Percentiles rank a stretch among this genome's conserved stretches.
These are phyloP conservation scores for Thalassiosira ordinaria DNA, from an alignment of 352 stramenopile genomes.

Conservation along the genomic window DNA sequence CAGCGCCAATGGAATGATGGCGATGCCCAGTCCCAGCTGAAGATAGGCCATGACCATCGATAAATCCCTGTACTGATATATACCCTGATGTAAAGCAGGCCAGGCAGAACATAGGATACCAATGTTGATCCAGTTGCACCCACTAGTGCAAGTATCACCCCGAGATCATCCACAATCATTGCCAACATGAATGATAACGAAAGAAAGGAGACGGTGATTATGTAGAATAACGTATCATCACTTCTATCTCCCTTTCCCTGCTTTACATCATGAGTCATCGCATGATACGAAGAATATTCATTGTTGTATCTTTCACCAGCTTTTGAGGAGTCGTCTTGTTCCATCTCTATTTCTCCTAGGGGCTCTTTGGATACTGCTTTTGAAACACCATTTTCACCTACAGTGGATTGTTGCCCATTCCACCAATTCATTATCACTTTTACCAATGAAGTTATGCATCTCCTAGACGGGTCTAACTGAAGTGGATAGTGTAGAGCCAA, in stretches of 20 bases:
- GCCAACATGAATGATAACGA: conserved; percentile 57
- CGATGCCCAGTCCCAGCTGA: conserved; percentile 56
- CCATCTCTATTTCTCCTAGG: conserved; percentile 3
- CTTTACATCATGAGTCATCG: background rate
- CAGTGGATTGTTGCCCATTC: conserved; percentile 11
- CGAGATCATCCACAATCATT: conserved; percentile 66
- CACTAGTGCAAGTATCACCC: conserved; percentile 70
- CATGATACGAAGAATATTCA: conserved; percentile 12
- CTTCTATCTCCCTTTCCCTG: conserved; percentile 6
- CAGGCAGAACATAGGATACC: conserved; percentile 82
- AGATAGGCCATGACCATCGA: conserved; percentile 46
- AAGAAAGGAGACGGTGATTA: conserved; percentile 63
- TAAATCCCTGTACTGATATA: conserved; percentile 23
- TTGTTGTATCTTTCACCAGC: conserved; percentile 1
- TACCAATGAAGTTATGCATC: conserved; percentile 61
- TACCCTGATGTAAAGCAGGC: conserved; percentile 69
- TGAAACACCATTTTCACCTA: background rate
- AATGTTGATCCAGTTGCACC: conserved; percentile 79
- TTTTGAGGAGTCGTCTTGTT: conserved; percentile 8
- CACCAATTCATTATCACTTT: conserved; percentile 29
- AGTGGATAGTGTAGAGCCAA: conserved; percentile 65
- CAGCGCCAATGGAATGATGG: conserved; percentile 64
- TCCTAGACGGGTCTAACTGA: conserved; percentile 62
- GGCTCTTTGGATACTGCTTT: background rate
- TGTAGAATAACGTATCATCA: conserved; percentile 46